A percentile compares a stretch with the other conserved stretches of the same genome.
Evolutionary conservation across 2,329 filamentous ascomycete genomes (phyloP).

Genomic region (Colletotrichum falcatum): DNA sequence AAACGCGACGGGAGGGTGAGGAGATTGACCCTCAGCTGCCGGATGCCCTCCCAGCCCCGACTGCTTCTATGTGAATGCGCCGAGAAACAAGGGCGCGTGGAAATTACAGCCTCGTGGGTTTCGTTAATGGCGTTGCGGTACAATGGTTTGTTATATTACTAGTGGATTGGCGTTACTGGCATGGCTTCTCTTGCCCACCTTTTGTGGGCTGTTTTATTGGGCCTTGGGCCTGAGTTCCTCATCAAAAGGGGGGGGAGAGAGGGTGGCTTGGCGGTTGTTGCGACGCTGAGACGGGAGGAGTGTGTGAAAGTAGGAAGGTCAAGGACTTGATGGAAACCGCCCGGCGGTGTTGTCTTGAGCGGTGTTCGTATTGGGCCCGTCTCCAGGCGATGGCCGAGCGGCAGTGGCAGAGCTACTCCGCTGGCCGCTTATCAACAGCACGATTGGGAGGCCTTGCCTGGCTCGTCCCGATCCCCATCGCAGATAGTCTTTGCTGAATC

Average conservation of each 20-base stretch:
- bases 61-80: conserved; percentile 47
- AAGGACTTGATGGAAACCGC: conserved; percentile 7
- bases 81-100: conserved; percentile 18
- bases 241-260: conserved; percentile 28
- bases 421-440: background rate
- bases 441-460: background rate
- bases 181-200: conserved; percentile 28
- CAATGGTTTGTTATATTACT: conserved; percentile 40
- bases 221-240: conserved; percentile 22
- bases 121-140: conserved; percentile 37
- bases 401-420: background rate
- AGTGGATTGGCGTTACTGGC: conserved; percentile 37
- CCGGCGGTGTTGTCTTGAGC: background rate
- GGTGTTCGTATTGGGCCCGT: background rate
- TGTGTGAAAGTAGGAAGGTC: background rate
- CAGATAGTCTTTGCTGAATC: conserved; percentile 15
- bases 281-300: conserved; percentile 8
- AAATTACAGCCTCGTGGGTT: conserved; percentile 33
- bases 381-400: background rate
- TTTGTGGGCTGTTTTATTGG: conserved; percentile 14
- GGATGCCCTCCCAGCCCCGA: conserved; percentile 49
- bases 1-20: conserved; percentile 59
- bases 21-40: conserved; percentile 68
- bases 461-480: background rate
- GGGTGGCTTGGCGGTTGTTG: background rate